phyloP scores from a whole-genome alignment of 2,329 filamentous ascomycete genomes.

The Lasiodiplodia sp. region DNA sequence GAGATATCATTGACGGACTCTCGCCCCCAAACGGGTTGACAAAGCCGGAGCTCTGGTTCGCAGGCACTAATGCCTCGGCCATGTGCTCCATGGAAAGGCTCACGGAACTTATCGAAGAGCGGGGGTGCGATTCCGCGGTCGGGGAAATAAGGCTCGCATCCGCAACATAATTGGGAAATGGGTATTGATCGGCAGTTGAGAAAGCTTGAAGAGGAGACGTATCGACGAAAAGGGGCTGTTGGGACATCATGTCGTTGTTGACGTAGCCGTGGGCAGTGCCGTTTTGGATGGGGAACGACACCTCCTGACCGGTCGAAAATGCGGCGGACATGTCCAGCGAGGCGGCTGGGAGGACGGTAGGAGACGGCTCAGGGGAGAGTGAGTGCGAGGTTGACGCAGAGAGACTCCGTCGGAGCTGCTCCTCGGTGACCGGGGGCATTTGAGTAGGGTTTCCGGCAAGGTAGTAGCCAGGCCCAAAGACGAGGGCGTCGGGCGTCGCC shows the following conservation, averaged over 20 bases:
- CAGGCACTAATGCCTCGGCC: conserved; percentile 6
- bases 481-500: conserved; percentile 22
- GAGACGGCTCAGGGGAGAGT: conserved; percentile 22
- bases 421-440: conserved; percentile 17
- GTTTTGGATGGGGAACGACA: conserved; percentile 18
- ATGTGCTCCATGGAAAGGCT: conserved; percentile 17
- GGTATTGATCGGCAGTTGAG: conserved; percentile 11
- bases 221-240: conserved; percentile 26
- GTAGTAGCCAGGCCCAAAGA: conserved; percentile 23
- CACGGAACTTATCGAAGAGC: conserved; percentile 16
- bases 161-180: conserved; percentile 10
- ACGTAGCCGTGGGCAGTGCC: conserved; percentile 2
- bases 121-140: conserved; percentile 3
- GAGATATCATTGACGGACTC: conserved; percentile 13
- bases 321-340: conserved; percentile 20
- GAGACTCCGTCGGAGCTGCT: conserved; percentile 26
- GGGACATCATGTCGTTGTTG: conserved; percentile 3
- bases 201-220: conserved; percentile 21
- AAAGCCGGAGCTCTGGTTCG: conserved; percentile 16
- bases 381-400: conserved; percentile 25
- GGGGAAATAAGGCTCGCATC: conserved; percentile 16
- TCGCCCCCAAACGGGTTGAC: conserved; percentile 17
- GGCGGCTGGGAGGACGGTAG: conserved; percentile 7
- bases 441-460: conserved; percentile 3
- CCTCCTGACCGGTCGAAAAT: conserved; percentile 15